phyloP scores from a whole-genome alignment of 164 flowering plant genomes.

The Akebia trifoliata region DNA sequence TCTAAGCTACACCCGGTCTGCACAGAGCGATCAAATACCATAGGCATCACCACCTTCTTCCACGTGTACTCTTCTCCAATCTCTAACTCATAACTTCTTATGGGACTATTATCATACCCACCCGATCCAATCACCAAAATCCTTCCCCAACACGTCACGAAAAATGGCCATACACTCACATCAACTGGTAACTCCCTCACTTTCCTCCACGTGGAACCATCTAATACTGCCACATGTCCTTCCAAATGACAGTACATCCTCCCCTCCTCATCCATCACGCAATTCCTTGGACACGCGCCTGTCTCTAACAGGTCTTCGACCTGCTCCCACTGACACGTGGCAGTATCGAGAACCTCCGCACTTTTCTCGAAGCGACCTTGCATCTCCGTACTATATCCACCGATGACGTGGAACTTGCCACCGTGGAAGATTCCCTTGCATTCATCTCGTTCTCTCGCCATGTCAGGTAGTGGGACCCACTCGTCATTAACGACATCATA shows the following conservation, averaged over 20 bases:
- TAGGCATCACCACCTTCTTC: constrained; percentile 33
- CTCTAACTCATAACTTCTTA: constrained; percentile 28
- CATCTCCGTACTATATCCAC: constrained; percentile 53
- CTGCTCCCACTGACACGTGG: constrained; percentile 33
- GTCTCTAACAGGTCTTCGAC: constrained; percentile 20
- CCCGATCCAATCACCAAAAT: constrained; percentile 44
- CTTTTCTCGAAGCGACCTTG: constrained; percentile 55
- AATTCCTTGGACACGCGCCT: constrained; percentile 30
- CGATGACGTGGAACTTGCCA: constrained; percentile 63
- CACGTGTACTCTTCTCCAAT: constrained; percentile 26
- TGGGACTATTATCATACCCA: constrained; percentile 25
- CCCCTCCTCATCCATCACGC: constrained; percentile 22
- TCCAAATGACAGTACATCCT: constrained; percentile 22
- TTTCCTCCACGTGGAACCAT: constrained; percentile 30
- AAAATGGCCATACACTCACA: constrained; percentile 14
- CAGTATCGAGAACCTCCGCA: constrained; percentile 36
- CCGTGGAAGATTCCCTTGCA: constrained; percentile 42
- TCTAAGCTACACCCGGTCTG: constrained; percentile 52
- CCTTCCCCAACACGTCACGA: constrained; percentile 31
- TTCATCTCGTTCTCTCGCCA: constrained; percentile 66
- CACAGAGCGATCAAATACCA: constrained; percentile 42
- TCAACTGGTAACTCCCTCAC: constrained; percentile 37
- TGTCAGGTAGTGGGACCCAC: constrained; percentile 59
- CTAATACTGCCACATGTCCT: not conserved
- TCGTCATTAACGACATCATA: constrained; percentile 51